Conservation (phyloP, 139 green algal species). For the Yamagishiella unicocca region DNA sequence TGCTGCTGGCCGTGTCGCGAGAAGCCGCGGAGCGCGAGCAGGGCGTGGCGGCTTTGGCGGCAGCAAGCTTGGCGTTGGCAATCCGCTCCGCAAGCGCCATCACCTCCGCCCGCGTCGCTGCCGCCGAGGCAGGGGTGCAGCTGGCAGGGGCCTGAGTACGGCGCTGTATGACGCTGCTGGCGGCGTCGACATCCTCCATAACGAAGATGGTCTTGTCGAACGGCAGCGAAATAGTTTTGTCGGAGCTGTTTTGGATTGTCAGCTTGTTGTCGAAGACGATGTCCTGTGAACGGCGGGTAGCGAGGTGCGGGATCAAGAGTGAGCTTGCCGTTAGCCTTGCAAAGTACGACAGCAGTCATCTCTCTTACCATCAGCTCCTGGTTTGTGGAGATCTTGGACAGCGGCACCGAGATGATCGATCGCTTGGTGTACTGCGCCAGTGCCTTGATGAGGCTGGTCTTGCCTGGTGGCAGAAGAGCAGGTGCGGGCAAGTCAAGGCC, state of each 20-base stretch:
- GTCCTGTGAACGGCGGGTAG: not conserved
- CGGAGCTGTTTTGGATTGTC: constrained; percentile 21
- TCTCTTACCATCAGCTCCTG: constrained; percentile 63
- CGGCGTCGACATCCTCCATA: constrained; percentile 71
- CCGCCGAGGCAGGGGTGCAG: not conserved
- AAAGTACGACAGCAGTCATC: not conserved
- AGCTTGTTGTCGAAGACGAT: constrained; percentile 49
- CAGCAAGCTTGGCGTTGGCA: not conserved
- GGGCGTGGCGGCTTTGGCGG: not conserved
- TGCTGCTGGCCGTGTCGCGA: not conserved
- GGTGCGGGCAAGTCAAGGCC: too few species aligned
- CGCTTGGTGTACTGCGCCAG: constrained; percentile 70
- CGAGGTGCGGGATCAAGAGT: not conserved
- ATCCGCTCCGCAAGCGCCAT: not conserved
- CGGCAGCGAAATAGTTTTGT: constrained; percentile 47
- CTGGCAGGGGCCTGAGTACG: not conserved
- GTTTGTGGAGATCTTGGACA: constrained; percentile 71
- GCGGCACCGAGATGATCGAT: constrained; percentile 70
- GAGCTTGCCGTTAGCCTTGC: not conserved
- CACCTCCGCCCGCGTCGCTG: not conserved
- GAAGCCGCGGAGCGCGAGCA: not conserved
- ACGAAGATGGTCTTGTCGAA: constrained; percentile 71
- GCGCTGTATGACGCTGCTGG: constrained; percentile 48
- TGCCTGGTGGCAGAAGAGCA: too few species aligned
- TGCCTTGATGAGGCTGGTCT: constrained; percentile 71